phyloP scores from a whole-genome alignment of 1,284 basidiomycete genomes.

The Moesziomyces globuligerus region DNA sequence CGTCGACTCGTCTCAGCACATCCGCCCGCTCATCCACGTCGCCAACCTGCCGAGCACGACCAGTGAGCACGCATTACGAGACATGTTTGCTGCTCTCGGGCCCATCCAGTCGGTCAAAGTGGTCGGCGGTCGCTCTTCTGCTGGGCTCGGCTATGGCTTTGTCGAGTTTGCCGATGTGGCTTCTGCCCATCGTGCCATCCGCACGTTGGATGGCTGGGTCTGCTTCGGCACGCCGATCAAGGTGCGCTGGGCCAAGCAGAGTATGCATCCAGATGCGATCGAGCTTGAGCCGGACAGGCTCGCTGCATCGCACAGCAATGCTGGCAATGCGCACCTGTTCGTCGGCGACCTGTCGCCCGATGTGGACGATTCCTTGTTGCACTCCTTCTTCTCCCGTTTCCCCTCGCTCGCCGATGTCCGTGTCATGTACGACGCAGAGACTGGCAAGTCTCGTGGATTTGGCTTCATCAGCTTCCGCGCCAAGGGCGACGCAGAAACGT shows the following conservation, averaged over 20 bases:
- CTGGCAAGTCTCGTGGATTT: conserved; percentile 93
- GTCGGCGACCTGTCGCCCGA: conserved; percentile 97
- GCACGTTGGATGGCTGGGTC: conserved; percentile 95
- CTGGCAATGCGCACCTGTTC: conserved; percentile 90
- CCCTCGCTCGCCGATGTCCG: conserved; percentile 93
- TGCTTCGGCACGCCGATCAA: conserved; percentile 83
- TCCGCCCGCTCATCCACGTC: conserved; percentile 30
- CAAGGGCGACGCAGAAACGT: conserved; percentile 96
- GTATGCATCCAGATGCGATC: conserved; percentile 30
- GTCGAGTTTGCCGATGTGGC: conserved; percentile 94
- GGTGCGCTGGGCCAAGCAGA: conserved; percentile 65
- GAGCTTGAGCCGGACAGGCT: conserved; percentile 1
- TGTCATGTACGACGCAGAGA: conserved; percentile 99
- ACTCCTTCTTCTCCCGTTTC: conserved; percentile 93
- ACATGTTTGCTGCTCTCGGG: conserved; percentile 94
- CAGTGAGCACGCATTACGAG: conserved; percentile 78
- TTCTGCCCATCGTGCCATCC: conserved; percentile 92
- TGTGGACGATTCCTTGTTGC: conserved; percentile 96
- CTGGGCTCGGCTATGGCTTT: conserved; percentile 97
- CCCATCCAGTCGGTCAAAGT: conserved; percentile 97
- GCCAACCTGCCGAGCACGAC: conserved; percentile 85
- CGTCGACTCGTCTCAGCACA: conserved; percentile 13
- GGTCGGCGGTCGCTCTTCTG: conserved; percentile 79
- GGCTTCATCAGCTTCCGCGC: conserved; percentile 93
- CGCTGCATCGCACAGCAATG: conserved; percentile 74